Base-by-base conservation (phyloP, 352 stramenopile genomes). In the Aphanomyces euteiches region DNA sequence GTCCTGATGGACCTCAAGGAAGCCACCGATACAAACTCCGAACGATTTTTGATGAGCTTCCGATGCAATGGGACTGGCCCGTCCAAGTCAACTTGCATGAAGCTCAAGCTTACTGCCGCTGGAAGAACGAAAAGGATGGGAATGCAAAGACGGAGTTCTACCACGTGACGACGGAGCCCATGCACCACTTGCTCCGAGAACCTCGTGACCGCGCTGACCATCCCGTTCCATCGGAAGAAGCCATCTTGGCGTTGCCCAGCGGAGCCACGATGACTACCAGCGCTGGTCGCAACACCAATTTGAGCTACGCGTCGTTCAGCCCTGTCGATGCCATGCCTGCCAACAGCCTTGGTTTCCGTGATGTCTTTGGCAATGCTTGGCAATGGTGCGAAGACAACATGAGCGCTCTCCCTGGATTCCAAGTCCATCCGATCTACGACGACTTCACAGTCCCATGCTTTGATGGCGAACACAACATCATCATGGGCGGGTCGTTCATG, bases 381-480 rank as follows among this genome's bases (percentile, higher is more conserved):
- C 92, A 99, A 76, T 98, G 92, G 93, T 97, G 89, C 45, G 94
- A 98, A 74, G 96, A 98, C 79, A 83, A 92, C 74, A 98, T 99
- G 72, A 95, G 90, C 58, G 86, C 95, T 47, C 84, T 99, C 8
- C 88, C 94, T 13, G 90, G 90, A 37, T 98, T 98, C 73, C 77
- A 92, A 38, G 79, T 96, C 50, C 87, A 96, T 73, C 78, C 76
- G 64, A 92, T 98, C 54, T 99, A 99, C 80, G 95, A 98, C 77
- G 96, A 99, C 77, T 99, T 99, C 73, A 98, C 90, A 38, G 93
- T 95, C 54, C 96, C 96, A n/a, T 99, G 95, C 79, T 99, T 98
- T 77, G 96, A 99, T 75, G 95, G 95, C 39, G 94, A 98, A 70
- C 95, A 99, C 80, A 87, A 95, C 43, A 84, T 98, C 70, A 98